A percentile compares a stretch with the other conserved stretches of the same genome.
Evolutionary conservation across 805 yeast genomes (phyloP).

Genomic region (Lachancea thermotolerans): DNA sequence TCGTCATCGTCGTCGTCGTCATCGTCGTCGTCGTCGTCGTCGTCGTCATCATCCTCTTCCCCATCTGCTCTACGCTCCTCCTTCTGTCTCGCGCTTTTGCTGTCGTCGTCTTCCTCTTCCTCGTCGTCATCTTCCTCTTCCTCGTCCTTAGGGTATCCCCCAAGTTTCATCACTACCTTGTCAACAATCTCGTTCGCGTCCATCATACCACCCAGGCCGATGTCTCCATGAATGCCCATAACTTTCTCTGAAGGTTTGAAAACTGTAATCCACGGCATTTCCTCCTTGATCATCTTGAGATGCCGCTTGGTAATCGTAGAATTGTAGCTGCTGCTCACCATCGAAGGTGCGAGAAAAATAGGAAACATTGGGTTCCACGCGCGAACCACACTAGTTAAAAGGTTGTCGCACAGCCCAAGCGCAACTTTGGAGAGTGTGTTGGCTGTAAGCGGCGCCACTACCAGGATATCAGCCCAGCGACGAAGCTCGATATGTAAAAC

Average conservation of each 20-base stretch:
- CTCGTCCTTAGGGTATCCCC: slow-evolving; percentile 52
- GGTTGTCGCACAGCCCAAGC: slow-evolving; percentile 85
- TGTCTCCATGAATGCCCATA: slow-evolving; percentile 87
- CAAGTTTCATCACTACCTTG: slow-evolving; percentile 64
- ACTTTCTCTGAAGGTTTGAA: slow-evolving; percentile 93
- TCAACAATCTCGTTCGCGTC: slow-evolving; percentile 94
- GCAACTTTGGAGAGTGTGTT: slow-evolving; percentile 87
- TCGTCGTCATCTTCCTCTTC: slow-evolving; percentile 42
- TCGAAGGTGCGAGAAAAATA: slow-evolving; percentile 86
- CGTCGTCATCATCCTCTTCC: slow-evolving; percentile 41
- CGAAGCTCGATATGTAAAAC: slow-evolving; percentile 98
- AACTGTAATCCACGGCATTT: slow-evolving; percentile 94
- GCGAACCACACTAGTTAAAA: slow-evolving; percentile 81
- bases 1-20: slow-evolving; percentile 38
- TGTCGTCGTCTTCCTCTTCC: slow-evolving; percentile 35
- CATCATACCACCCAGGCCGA: slow-evolving; percentile 99
- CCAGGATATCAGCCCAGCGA: slow-evolving; percentile 91
- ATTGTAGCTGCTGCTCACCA: slow-evolving; percentile 89
- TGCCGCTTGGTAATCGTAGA: slow-evolving; percentile 85
- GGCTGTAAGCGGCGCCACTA: slow-evolving; percentile 93
- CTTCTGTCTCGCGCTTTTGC: slow-evolving; percentile 28
- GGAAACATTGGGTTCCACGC: slow-evolving; percentile 96
- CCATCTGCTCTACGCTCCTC: slow-evolving; percentile 43
- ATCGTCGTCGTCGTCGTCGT: slow-evolving; percentile 42
- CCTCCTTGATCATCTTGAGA: slow-evolving; percentile 66